These are phyloP conservation scores for Suillus lakei DNA, from an alignment of 768 basidiomycete species.

Conservation along the genomic window DNA sequence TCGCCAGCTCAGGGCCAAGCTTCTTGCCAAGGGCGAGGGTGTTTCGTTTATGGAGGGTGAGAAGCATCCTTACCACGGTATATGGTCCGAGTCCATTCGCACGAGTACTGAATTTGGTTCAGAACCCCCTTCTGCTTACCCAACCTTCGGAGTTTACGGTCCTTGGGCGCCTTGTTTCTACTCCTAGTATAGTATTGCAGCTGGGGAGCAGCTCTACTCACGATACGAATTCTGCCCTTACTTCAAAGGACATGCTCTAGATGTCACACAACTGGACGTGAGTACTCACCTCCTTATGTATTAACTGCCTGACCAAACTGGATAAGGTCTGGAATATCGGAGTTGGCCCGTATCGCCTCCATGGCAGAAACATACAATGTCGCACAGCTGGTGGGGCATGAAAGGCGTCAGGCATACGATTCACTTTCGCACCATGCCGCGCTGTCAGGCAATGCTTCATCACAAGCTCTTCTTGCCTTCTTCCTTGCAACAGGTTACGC, in stretches of 20 bases:
- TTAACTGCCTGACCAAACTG: too few relatives aligned
- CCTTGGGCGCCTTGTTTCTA: constrained; percentile 54
- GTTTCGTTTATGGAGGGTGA: constrained; percentile 72
- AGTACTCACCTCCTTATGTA: too few relatives aligned
- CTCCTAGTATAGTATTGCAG: constrained; percentile 65
- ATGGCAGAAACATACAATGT: constrained; percentile 74
- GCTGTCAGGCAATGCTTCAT: constrained; percentile 80
- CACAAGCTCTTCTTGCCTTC: constrained; percentile 87
- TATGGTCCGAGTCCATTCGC: neutral
- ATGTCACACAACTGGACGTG: too few relatives aligned
- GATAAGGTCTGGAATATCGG: constrained; percentile 58
- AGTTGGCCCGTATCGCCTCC: constrained; percentile 59
- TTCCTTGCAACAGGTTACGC: constrained; percentile 88
- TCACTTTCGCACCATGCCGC: constrained; percentile 67
- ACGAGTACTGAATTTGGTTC: constrained; percentile 1
- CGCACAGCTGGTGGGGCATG: too few relatives aligned
- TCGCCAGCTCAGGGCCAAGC: constrained; percentile 64
- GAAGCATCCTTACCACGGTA: neutral
- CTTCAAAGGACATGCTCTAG: too few relatives aligned
- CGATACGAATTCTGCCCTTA: constrained; percentile 67
- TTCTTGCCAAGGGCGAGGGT: constrained; percentile 59
- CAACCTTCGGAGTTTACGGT: constrained; percentile 66
- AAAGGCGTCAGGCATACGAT: too few relatives aligned
- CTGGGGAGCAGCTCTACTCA: constrained; percentile 68
- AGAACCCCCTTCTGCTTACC: constrained; percentile 63